A percentile compares a stretch with the other conserved stretches of the same genome.
Conservation (phyloP, 1,284 basidiomycete species). For the Boletus smithii region DNA sequence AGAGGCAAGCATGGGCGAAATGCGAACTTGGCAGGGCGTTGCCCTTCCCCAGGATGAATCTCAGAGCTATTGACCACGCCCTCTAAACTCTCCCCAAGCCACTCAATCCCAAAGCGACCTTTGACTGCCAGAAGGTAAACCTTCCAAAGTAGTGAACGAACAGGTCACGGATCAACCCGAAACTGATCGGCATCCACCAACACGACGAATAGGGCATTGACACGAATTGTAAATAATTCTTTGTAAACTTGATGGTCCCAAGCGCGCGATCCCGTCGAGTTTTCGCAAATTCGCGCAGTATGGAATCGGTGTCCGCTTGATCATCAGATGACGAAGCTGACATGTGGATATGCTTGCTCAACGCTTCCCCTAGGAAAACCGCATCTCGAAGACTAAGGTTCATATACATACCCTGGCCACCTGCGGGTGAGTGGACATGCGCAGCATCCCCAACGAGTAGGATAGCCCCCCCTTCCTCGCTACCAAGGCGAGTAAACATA, state of each 20-base stretch:
- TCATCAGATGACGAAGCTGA: background rate
- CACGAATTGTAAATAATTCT: background rate
- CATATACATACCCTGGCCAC: constrained; percentile 47
- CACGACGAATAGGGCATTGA: constrained; percentile 1
- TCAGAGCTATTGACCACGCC: background rate
- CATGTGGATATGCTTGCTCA: constrained; percentile 13
- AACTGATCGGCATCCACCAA: constrained; percentile 8
- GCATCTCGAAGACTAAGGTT: constrained; percentile 44
- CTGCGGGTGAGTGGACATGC: constrained; percentile 43
- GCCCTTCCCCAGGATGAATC: no score
- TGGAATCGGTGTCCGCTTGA: background rate
- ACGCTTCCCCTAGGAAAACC: constrained; percentile 32
- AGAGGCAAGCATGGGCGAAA: no score
- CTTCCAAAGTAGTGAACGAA: background rate
- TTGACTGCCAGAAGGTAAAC: background rate
- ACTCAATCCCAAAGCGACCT: background rate
- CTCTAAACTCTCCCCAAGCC: background rate
- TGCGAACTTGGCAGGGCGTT: no score
- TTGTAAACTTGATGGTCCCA: constrained; percentile 4
- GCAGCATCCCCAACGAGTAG: constrained; percentile 44
- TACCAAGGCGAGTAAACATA: constrained; percentile 28
- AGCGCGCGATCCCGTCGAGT: background rate
- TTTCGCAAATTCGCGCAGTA: background rate
- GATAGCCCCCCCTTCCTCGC: constrained; percentile 24
- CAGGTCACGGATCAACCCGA: constrained; percentile 4